Base-by-base conservation (phyloP, 129 eudicot species). In the Mikania micrantha region DNA sequence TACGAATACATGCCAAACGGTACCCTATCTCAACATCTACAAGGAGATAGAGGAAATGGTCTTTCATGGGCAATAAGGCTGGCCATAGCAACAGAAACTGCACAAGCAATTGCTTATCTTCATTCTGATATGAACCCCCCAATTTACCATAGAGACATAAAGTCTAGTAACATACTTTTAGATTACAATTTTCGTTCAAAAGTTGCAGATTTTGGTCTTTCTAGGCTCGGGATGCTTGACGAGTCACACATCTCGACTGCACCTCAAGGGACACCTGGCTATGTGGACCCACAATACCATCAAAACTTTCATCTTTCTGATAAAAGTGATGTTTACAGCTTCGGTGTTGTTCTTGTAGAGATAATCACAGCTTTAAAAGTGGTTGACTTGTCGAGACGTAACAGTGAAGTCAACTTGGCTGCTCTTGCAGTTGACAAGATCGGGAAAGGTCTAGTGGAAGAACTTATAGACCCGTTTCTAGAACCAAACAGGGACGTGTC, bases 201-300 rank as follows among this genome's bases (percentile, higher is more conserved):
- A 72, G 98, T 92, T 24, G 98, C 98, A 10, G 98, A 88, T 71
- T 92, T 92, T 68, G 96, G 96, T 19, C 98, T 92, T 56, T 92
- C 95, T 1, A 88, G 98, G 76, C 85, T 88, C 11, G 98, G 98
- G 28, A 74, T 86, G 86, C 75, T 45, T 4, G 98, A 88, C 29
- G 87, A 84, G 57, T 92, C 98, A 21, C 98, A 92, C 72, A 76
- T 92, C 64, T 92, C 96, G 20, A 92, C 98, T 9, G 98, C 96
- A 39, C 98, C 98, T 28, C 98, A 92, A 73, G 98, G 98, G 52
- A 92, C 98, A 11, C 98, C 98, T 1, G 98, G 98, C 70, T 92
- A 92, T 29, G 95, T 92, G 1, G 98, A 92, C 78, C 98, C 98
- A 21, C 88, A 92, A 42, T 92, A 92, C 71, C 98, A 92, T 74